These are phyloP conservation scores for Auricularia sp. DNA, from an alignment of 768 basidiomycete species.

Conservation along the genomic window DNA sequence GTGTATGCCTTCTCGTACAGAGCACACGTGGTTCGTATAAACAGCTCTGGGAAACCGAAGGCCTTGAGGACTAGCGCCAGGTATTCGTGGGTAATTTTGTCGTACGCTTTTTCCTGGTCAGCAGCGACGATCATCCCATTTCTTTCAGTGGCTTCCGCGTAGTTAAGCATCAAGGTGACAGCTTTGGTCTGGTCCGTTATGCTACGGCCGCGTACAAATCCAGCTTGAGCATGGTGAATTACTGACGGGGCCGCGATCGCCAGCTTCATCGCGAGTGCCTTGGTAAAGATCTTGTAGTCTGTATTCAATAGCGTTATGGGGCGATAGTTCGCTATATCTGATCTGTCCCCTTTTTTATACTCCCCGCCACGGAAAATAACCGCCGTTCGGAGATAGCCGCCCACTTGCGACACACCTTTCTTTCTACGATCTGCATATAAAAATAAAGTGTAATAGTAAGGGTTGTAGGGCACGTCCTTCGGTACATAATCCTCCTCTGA, in stretches of 20 bases:
- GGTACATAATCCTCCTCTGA: too few species aligned
- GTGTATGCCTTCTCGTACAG: conserved; percentile 13
- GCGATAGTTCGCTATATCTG: conserved; percentile 12
- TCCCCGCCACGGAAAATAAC: too few species aligned
- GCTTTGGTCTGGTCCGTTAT: conserved; percentile 12
- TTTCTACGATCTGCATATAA: too few species aligned
- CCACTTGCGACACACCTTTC: too few species aligned
- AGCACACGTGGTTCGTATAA: conserved; percentile 14
- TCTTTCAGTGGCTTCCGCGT: conserved; percentile 9
- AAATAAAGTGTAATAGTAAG: too few species aligned
- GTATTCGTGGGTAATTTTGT: conserved; percentile 14
- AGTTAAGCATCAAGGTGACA: conserved; percentile 5
- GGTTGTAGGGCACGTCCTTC: too few species aligned
- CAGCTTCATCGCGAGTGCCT: conserved; percentile 7
- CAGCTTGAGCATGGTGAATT: conserved; percentile 13
- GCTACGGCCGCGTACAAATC: conserved; percentile 10
- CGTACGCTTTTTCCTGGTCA: conserved; percentile 16
- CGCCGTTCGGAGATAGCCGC: too few species aligned
- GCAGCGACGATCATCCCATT: conserved; percentile 11
- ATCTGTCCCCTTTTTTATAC: conserved; percentile 12
- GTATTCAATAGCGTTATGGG: conserved; percentile 16
- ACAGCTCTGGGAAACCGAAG: conserved; percentile 9
- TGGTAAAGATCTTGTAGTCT: conserved; percentile 18
- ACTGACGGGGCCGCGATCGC: not conserved
- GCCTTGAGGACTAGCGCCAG: conserved; percentile 7